Base-by-base conservation (phyloP, 176 grass and related monocot genomes). In the Aegilops bicornis region DNA sequence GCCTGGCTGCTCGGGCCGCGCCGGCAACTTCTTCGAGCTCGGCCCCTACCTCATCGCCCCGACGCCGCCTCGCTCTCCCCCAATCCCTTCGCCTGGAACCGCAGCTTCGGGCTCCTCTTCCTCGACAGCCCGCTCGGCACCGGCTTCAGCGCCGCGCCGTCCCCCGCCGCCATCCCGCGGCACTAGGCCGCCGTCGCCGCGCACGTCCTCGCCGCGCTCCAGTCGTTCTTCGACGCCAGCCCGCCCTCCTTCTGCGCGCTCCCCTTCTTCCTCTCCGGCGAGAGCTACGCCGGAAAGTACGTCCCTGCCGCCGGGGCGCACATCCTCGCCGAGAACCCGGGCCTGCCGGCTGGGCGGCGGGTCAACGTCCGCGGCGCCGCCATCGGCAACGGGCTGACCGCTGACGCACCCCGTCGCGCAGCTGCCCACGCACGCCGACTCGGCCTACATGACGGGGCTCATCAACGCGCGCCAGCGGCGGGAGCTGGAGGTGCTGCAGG, bases 101-200 rank as follows among this genome's bases (percentile, higher is more conserved):
- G 71, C 86, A 86, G 81, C 42, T 88, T 86, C 33, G 88, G 79
- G 4, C 88, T 90, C 16, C 86, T 93, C 67, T 90, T 93, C 91
- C 39, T 93, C 45, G 88, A 93, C 79, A 93, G 30, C 79, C 91
- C 91, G 17, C 82, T 74, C 71, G 71, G 71, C 40, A 74, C 71
- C 40, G 71, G 71, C 71, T 74, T 47, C 40, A 74, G 71, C 71
- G 71, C 71, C 13, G 71, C 40, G 40, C 71, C 71, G 0, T 24
- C 6, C 40, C 71, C 71, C 39, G 71, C 12, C 7, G 11, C 24
- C 70, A 73, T 73, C 39, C 70, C 70, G n/a, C 23, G n/a, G 39
- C 16, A 74, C 71, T 23, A 74, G 71, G 35, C 82, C 64, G 37
- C 50, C 85, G 70, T 90, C 27, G 85, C 91, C 42, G 62, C n/a